phyloP scores from a whole-genome alignment of 768 basidiomycete species.

The Podaxis carcinomalis region DNA sequence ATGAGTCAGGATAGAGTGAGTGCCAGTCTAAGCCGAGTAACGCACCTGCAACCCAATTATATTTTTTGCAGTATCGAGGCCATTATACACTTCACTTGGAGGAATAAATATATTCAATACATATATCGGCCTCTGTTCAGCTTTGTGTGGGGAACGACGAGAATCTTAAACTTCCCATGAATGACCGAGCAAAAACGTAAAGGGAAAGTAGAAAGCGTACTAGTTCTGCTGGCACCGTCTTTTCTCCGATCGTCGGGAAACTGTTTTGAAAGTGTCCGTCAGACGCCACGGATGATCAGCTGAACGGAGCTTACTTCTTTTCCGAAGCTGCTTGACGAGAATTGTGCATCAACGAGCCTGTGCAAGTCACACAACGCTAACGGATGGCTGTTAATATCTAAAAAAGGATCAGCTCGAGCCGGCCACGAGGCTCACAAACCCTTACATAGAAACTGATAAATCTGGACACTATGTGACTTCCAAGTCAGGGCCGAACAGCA shows the following conservation, averaged over 20 bases:
- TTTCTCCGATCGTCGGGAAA: constrained; percentile 60
- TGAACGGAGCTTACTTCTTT: constrained; percentile 50
- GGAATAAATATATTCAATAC: constrained; percentile 75
- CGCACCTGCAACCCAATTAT: constrained; percentile 63
- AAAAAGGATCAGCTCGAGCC: background rate
- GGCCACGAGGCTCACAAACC: constrained; percentile 12
- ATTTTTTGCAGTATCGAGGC: constrained; percentile 75
- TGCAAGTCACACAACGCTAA: constrained; percentile 65
- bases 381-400: constrained; percentile 80
- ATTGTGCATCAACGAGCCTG: constrained; percentile 59
- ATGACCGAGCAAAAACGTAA: constrained; percentile 7
- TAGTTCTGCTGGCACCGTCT: constrained; percentile 46
- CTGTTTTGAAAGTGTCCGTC: background rate
- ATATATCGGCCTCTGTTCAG: constrained; percentile 78
- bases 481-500: constrained; percentile 6
- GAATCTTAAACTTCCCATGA: constrained; percentile 38
- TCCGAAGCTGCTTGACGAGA: constrained; percentile 66
- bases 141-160: constrained; percentile 74
- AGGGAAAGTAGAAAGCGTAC: constrained; percentile 25
- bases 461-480: constrained; percentile 35
- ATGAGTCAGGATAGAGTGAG: constrained; percentile 13
- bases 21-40: background rate
- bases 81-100: constrained; percentile 65
- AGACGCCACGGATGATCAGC: background rate
- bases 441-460: constrained; percentile 87